phyloP scores from a whole-genome alignment of 805 yeast species.

The Diddensiella transvaalensis region DNA sequence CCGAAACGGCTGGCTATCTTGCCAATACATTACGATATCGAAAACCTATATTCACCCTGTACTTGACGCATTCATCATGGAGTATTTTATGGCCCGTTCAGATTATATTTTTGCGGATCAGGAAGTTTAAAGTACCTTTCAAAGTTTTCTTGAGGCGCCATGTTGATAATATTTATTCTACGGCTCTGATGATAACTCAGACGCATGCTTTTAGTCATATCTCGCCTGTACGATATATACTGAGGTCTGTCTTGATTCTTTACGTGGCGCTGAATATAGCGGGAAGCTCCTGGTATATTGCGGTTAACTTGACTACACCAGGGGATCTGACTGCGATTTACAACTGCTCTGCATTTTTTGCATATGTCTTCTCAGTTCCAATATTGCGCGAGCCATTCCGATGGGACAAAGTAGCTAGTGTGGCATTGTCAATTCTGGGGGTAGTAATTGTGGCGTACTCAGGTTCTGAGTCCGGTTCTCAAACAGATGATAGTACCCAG shows the following conservation, averaged over 20 bases:
- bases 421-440: constrained; percentile 66
- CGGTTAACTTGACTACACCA: constrained; percentile 76
- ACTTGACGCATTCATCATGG: constrained; percentile 77
- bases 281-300: constrained; percentile 81
- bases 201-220: constrained; percentile 26
- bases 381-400: constrained; percentile 63
- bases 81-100: constrained; percentile 69
- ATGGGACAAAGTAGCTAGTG: constrained; percentile 62
- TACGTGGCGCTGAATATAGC: constrained; percentile 65
- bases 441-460: constrained; percentile 77
- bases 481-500: constrained; percentile 25
- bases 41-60: constrained; percentile 58
- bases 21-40: constrained; percentile 52
- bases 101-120: constrained; percentile 45
- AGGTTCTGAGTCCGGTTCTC: constrained; percentile 21
- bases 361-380: constrained; percentile 78
- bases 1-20: constrained; percentile 72
- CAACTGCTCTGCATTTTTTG: constrained; percentile 86
- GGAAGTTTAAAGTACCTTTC: constrained; percentile 38
- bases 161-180: constrained; percentile 19
- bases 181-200: constrained; percentile 25
- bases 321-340: constrained; percentile 87
- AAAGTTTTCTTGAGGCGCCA: constrained; percentile 20
- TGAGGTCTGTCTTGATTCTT: constrained; percentile 42
- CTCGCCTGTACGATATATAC: constrained; percentile 44